Percentiles rank a stretch among this genome's conserved stretches.
phyloP scores from a whole-genome alignment of 306 rosid genomes.

The Casuarina glauca region DNA sequence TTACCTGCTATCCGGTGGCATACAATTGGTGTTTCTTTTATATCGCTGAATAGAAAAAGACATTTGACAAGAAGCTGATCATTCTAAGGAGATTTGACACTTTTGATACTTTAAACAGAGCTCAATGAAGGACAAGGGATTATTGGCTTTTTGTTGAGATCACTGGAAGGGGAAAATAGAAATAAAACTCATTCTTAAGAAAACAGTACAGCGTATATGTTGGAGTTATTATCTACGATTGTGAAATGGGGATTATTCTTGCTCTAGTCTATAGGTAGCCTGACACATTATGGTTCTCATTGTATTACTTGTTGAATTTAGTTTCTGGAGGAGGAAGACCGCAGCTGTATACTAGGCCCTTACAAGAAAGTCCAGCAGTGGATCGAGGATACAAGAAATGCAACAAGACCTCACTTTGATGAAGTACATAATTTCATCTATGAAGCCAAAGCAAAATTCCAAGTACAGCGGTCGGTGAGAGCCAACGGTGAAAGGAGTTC shows the following conservation, averaged over 20 bases:
- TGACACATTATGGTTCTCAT: constrained; percentile 19
- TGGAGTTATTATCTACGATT: not conserved
- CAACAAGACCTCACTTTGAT: constrained; percentile 80
- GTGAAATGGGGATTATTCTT: constrained; percentile 2
- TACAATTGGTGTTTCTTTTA: not conserved
- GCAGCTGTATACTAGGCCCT: constrained; percentile 64
- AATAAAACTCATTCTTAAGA: not conserved
- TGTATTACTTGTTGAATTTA: constrained; percentile 27
- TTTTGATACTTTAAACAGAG: no score
- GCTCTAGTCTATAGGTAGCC: not conserved
- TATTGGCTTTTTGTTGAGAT: not conserved
- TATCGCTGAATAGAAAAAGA: not conserved
- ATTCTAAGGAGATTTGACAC: not conserved
- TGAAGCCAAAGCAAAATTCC: constrained; percentile 47
- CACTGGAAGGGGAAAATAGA: not conserved
- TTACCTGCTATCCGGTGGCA: not conserved
- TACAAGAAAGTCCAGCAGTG: constrained; percentile 78
- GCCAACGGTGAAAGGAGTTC: constrained; percentile 25
- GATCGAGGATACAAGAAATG: constrained; percentile 73
- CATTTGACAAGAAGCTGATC: not conserved
- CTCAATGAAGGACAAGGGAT: no score
- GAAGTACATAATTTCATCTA: constrained; percentile 62
- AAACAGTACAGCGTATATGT: not conserved
- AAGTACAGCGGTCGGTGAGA: constrained; percentile 31
- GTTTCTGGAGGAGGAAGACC: constrained; percentile 70